These are phyloP conservation scores for Trichophyton verrucosum DNA, from an alignment of 2,329 filamentous ascomycete species.

Conservation along the genomic window DNA sequence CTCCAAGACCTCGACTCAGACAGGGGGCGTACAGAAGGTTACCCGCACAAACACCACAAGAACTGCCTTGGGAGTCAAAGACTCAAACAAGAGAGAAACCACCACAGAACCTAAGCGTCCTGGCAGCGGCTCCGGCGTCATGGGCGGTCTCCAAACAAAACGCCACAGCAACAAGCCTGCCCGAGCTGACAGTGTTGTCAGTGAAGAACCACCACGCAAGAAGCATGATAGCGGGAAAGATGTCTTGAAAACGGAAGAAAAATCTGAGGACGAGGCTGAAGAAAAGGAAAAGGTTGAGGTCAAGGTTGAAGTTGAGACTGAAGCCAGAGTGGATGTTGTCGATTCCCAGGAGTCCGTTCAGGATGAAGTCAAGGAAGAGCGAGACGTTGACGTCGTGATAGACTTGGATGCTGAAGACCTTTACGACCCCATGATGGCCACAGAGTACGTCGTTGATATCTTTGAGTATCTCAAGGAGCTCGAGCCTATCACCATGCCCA, in stretches of 20 bases:
- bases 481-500: conserved; percentile 65
- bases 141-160: conserved; percentile 56
- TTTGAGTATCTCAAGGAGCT: conserved; percentile 81
- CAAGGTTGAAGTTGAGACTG: background rate
- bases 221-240: conserved; percentile 48
- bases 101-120: conserved; percentile 56
- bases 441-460: conserved; percentile 92
- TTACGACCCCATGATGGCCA: conserved; percentile 93
- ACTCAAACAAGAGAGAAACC: conserved; percentile 48
- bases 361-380: background rate
- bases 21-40: conserved; percentile 69
- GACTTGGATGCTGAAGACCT: conserved; percentile 76
- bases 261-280: conserved; percentile 18
- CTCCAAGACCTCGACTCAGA: conserved; percentile 64
- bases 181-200: conserved; percentile 47
- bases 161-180: conserved; percentile 43
- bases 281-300: conserved; percentile 1
- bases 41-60: conserved; percentile 49
- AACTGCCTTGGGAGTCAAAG: conserved; percentile 53
- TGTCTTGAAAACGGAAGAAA: conserved; percentile 7
- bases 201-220: conserved; percentile 57
- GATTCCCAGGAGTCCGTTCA: background rate
- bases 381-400: conserved; percentile 21
- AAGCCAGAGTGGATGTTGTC: background rate
- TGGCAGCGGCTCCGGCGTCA: conserved; percentile 57